Evolutionary conservation across 2,329 filamentous ascomycete genomes (phyloP).

Genomic region (Fusarium agapanthi): DNA sequence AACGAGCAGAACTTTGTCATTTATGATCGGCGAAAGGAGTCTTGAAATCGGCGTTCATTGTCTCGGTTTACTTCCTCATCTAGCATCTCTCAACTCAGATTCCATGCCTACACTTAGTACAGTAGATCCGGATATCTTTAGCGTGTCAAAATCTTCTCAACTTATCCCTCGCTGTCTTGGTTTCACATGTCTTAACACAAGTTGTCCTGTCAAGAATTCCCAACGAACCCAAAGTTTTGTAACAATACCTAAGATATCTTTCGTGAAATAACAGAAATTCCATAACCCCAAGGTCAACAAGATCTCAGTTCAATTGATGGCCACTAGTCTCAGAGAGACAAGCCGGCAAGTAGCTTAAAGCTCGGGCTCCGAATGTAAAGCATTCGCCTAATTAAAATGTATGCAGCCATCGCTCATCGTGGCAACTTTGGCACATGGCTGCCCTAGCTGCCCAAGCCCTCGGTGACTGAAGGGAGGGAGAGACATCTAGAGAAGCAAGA

Average conservation of each 20-base stretch:
- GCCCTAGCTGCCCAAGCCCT: conserved; percentile 18
- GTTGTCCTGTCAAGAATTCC: not conserved
- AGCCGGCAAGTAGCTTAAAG: not conserved
- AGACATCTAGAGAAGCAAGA: conserved; percentile 14
- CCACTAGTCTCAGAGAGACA: not conserved
- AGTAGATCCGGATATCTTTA: conserved; percentile 14
- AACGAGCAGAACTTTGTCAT: conserved; percentile 20
- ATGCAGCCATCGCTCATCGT: not conserved
- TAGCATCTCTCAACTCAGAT: not conserved
- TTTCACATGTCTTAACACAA: conserved; percentile 1
- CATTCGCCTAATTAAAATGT: not conserved
- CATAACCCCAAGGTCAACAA: not conserved
- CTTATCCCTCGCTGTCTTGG: not conserved
- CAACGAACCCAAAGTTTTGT: not conserved
- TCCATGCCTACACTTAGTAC: not conserved
- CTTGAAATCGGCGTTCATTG: conserved; percentile 15
- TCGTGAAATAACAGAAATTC: not conserved
- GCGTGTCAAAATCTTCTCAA: conserved; percentile 9
- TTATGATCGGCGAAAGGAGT: conserved; percentile 18
- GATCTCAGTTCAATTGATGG: not conserved
- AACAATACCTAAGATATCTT: not conserved
- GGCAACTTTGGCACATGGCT: conserved; percentile 9
- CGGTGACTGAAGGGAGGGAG: conserved; percentile 21
- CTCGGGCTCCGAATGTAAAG: not conserved
- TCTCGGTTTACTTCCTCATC: conserved; percentile 16